Evolutionary conservation across 306 rosid genomes (phyloP), one percentile per base, ranked within the genome.

Genomic region (Begonia fuchsioides): DNA sequence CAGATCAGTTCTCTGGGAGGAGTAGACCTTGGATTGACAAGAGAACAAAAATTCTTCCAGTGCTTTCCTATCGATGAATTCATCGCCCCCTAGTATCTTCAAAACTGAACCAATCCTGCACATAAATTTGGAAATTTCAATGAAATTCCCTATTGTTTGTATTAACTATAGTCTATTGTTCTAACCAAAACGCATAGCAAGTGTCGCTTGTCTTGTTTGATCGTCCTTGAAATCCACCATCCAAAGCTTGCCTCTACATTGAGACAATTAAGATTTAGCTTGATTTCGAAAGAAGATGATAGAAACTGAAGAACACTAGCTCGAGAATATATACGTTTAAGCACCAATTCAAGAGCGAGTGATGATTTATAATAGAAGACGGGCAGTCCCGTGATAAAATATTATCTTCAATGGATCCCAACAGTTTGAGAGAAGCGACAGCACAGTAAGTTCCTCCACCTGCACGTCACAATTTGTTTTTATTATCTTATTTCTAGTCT

Each of bases 191-290:
- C 55, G 98, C 95, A 60, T 90, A 90, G 58, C 98, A 90, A 9
- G 94, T 75, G 57, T 85, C 95, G 12, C 81, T 78, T 45, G 72
- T 13, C 78, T 90, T 90, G 79, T 90, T 90, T 35, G 83, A 76
- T 68, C 98, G 71, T 61, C 98, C 98, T 62, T 90, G 98, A 68
- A 85, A 75, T 54, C 96, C 96, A 63, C 98, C 98, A 68, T 90
- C 79, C 15, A 52, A 55, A 35, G 73, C 87, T 62, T 81, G 95
- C 63, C 86, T 73, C 96, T 90, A 75, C 57, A 65, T 55, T 39
- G 52, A 61, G 39, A 40, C 17, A 26, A 13, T 15, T 10, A 46
- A 16, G 9, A n/a, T 41, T n/a, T 11, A 0, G 3, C 35, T 61
- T 46, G 56, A 5, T 20, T 46, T 48, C 26, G n/a, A 40, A 54